phyloP scores from a whole-genome alignment of 345 rosid species.

The Eucalyptus sp. region DNA sequence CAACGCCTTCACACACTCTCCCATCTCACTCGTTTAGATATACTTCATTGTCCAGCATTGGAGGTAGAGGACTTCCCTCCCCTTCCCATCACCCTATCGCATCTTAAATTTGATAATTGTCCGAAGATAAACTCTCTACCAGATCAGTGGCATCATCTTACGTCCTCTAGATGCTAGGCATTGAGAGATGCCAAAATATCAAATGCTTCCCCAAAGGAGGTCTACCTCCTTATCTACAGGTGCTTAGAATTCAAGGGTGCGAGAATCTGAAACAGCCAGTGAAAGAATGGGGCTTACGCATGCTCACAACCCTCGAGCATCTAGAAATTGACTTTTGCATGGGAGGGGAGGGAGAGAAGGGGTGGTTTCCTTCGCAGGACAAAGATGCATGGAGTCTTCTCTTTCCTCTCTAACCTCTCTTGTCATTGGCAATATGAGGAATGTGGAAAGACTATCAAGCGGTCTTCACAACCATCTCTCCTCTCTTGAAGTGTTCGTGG shows the following conservation, averaged over 20 bases:
- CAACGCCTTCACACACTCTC: fast-evolving
- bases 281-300: neutral
- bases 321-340: neutral
- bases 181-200: neutral
- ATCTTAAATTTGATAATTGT: neutral
- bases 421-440: neutral
- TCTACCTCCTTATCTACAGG: neutral
- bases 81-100: neutral
- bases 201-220: neutral
- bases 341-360: neutral
- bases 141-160: neutral
- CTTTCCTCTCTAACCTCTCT: neutral
- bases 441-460: neutral
- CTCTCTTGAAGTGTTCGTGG: neutral
- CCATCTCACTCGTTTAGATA: neutral
- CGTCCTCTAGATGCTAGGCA: neutral
- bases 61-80: neutral
- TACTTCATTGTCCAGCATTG: neutral
- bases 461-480: neutral
- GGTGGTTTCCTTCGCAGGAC: neutral
- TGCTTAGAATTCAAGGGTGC: neutral
- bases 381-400: neutral
- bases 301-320: neutral
- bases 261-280: neutral
- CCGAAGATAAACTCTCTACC: neutral